phyloP scores from a whole-genome alignment of 2,329 filamentous ascomycete genomes.

The Nothophaeocryptopus gaeumannii region DNA sequence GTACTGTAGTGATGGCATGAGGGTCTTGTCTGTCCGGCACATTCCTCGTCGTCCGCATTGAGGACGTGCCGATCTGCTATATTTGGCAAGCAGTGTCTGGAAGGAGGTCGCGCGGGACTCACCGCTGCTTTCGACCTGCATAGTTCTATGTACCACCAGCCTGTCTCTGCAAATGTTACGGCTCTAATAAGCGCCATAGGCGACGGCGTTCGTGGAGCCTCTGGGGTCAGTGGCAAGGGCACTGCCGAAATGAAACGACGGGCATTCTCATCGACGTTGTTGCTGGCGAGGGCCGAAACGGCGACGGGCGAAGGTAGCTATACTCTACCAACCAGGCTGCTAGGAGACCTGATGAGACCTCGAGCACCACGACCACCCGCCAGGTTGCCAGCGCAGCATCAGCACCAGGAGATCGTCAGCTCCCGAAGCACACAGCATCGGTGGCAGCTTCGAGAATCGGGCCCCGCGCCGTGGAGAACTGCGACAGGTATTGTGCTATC shows the following conservation, averaged over 20 bases:
- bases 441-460: slow-evolving; percentile 4
- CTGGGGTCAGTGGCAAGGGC: slow-evolving; percentile 3
- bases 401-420: slow-evolving; percentile 1
- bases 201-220: slow-evolving; percentile 3
- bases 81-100: not conserved
- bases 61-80: not conserved
- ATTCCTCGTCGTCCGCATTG: slow-evolving; percentile 2
- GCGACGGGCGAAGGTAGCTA: slow-evolving; percentile 2
- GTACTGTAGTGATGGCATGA: too few species aligned
- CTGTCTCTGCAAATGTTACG: not conserved
- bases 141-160: slow-evolving; percentile 1
- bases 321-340: slow-evolving; percentile 3
- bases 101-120: slow-evolving; percentile 1
- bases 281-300: not conserved
- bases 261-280: not conserved
- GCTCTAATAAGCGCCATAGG: slow-evolving; percentile 3
- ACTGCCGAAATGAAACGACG: not conserved
- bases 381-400: not conserved
- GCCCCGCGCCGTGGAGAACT: slow-evolving; percentile 11
- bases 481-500: not conserved
- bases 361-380: not conserved
- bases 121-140: slow-evolving; percentile 9
- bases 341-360: not conserved
- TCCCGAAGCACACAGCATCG: slow-evolving; percentile 2
- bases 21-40: not conserved